Conservation (phyloP, 2,329 filamentous ascomycete genomes). For the Pestalotiopsis sp. region DNA sequence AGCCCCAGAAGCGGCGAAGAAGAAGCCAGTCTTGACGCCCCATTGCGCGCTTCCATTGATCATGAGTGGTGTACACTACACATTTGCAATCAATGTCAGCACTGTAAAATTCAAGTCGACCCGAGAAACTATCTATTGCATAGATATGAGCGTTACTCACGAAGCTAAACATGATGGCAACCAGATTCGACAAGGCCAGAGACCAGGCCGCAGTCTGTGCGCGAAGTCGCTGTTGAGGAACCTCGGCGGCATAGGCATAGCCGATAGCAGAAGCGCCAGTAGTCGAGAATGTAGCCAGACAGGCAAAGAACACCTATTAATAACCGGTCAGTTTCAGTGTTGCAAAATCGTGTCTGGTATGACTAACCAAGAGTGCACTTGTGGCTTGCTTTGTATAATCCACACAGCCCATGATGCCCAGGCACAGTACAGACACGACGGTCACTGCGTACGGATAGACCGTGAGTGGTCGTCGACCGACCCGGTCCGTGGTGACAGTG, state of each 20-base stretch:
- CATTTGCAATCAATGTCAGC: neutral
- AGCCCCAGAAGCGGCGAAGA: neutral
- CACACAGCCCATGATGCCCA: conserved; percentile 10
- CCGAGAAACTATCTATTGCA: neutral
- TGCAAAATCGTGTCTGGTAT: too few relatives aligned
- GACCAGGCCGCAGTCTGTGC: conserved; percentile 5
- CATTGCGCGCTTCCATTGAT: conserved; percentile 2
- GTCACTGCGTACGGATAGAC: conserved; percentile 9
- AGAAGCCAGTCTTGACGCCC: conserved; percentile 9
- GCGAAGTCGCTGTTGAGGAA: conserved; percentile 8
- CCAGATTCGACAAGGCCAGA: conserved; percentile 2
- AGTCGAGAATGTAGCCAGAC: conserved; percentile 5
- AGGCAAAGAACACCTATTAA: conserved; percentile 8
- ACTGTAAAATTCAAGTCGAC: neutral
- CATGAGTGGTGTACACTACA: conserved; percentile 1
- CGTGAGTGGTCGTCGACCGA: conserved; percentile 5
- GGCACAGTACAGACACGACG: conserved; percentile 9
- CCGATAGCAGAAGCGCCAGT: conserved; percentile 10
- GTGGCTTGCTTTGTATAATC: conserved; percentile 4
- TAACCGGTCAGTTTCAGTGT: neutral
- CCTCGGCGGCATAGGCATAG: conserved; percentile 8
- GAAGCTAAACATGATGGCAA: conserved; percentile 10
- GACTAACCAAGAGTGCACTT: conserved; percentile 1
- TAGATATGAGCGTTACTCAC: neutral
- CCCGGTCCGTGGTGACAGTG: neutral